Evolutionary conservation across 768 basidiomycete species (phyloP).

Genomic region (Auriculariales sp.): DNA sequence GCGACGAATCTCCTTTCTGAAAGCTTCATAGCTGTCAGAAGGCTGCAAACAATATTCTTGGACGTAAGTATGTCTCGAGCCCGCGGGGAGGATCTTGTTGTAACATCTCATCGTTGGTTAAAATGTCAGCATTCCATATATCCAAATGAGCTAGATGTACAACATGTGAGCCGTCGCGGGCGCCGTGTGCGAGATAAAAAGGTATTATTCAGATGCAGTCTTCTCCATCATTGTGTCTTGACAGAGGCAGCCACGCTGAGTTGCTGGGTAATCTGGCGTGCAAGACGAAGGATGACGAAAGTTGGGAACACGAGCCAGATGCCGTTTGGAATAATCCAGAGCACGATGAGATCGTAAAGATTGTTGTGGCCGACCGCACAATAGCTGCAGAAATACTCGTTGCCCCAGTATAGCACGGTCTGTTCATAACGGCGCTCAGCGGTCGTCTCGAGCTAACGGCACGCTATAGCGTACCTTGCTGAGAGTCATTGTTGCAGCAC

Average conservation of each 20-base stretch:
- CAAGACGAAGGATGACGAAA: conserved; percentile 42
- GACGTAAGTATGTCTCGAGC: too few species aligned
- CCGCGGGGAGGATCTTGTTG: too few species aligned
- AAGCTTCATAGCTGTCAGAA: too few species aligned
- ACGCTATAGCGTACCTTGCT: conserved; percentile 28
- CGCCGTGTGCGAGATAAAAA: too few species aligned
- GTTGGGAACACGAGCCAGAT: conserved; percentile 66
- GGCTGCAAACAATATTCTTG: too few species aligned
- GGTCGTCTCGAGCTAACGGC: neutral
- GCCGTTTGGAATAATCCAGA: conserved; percentile 70
- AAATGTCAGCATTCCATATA: too few species aligned
- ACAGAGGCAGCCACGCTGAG: conserved; percentile 18
- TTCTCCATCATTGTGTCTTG: conserved; percentile 13
- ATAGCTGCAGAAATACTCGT: conserved; percentile 65
- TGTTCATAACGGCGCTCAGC: neutral
- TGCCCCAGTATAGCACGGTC: conserved; percentile 67
- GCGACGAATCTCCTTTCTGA: too few species aligned
- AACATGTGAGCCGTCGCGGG: too few species aligned
- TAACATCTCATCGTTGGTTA: too few species aligned
- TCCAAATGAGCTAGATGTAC: too few species aligned
- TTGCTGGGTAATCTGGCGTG: conserved; percentile 41
- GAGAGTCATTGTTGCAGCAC: conserved; percentile 60
- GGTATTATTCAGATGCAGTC: too few species aligned
- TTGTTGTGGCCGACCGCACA: conserved; percentile 69
- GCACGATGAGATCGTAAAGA: conserved; percentile 30